Conservation (phyloP, 495 filamentous ascomycete genomes). For the Daldinia decipiens region DNA sequence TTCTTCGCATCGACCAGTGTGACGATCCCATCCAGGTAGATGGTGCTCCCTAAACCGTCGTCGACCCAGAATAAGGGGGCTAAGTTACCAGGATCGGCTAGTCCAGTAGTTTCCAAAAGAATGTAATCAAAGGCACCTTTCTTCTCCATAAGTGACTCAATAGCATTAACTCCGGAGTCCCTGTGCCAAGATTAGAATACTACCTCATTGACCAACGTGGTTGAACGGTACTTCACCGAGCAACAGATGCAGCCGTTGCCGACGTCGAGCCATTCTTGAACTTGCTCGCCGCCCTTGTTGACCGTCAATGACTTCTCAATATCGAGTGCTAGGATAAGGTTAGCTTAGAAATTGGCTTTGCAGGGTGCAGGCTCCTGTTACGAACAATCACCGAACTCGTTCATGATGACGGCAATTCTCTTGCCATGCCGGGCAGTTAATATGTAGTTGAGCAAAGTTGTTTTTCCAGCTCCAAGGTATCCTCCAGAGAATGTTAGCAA, state of each 20-base stretch:
- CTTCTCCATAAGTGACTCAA: conserved; percentile 95
- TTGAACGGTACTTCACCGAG: conserved; percentile 80
- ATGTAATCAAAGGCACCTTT: conserved; percentile 97
- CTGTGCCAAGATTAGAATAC: conserved; percentile 54
- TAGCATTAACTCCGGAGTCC: conserved; percentile 90
- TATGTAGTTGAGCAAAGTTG: conserved; percentile 95
- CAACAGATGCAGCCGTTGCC: conserved; percentile 98
- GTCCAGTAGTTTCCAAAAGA: conserved; percentile 93
- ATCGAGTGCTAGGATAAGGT: conserved; percentile 72
- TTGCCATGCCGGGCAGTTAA: conserved; percentile 93
- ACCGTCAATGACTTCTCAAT: conserved; percentile 95
- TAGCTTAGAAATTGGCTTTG: conserved; percentile 20
- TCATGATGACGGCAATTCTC: conserved; percentile 96
- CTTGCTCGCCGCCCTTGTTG: conserved; percentile 83
- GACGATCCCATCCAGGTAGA: conserved; percentile 96
- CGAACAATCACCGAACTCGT: conserved; percentile 97
- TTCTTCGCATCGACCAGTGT: conserved; percentile 97
- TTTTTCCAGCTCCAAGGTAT: conserved; percentile 95
- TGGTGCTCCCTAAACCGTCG: conserved; percentile 89
- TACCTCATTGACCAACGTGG: neutral
- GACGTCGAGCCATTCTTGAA: conserved; percentile 94
- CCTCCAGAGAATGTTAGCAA: conserved; percentile 51
- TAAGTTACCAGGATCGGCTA: conserved; percentile 95
- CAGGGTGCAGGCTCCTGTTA: neutral
- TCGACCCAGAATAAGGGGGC: conserved; percentile 98